Evolutionary conservation across 2,329 filamentous ascomycete genomes (phyloP), one percentile per base, ranked within the genome.

Genomic region (Penicillium vulpinum): DNA sequence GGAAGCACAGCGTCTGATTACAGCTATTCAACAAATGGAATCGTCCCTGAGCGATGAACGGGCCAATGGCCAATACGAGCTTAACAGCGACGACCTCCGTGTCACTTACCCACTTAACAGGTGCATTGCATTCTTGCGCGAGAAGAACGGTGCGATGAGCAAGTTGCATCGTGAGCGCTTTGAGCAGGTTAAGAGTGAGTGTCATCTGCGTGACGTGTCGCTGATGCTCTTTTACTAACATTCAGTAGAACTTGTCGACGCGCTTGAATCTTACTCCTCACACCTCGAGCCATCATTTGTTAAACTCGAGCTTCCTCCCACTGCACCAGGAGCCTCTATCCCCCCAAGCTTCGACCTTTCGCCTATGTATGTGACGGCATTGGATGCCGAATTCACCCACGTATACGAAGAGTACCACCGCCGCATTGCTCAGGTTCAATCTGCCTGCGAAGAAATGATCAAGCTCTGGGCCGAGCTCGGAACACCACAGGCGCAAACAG

Each of bases 321-420:
- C 89, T 3, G 85, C 85, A 1, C 86, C 88, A 5, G 89, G 91
- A 63, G 86, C 90, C 44, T 87, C 87, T 13, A 82, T 96, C 38
- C 85, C 92, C 1, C 85, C 91, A 3, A 89, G 83, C 51, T 97
- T 99, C 73, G 92, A 97, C 68, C 85, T 99, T n/a, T 97, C 93
- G 0, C 87, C 90, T 0, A 83, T 88, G 5, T 99, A 97, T 69
- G 90, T 97, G 51, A 85, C 90, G 60, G 87, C 88, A 56, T 84
- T 99, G 21, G 93, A 99, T 72, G 82, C 84, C 52, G 94, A 99
- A 75, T 99, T 97, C 71, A 91, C 91, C 11, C 86, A 92, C 58
- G 91, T 99, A 21, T 97, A 97, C 75, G 92, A 97, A 69, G 95
- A 99, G 78, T 99, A 97, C 76, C 91, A 88, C 41, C 89, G 87